These are phyloP conservation scores for Knufia fluminis DNA, from an alignment of 2,329 filamentous ascomycete genomes.

Conservation along the genomic window DNA sequence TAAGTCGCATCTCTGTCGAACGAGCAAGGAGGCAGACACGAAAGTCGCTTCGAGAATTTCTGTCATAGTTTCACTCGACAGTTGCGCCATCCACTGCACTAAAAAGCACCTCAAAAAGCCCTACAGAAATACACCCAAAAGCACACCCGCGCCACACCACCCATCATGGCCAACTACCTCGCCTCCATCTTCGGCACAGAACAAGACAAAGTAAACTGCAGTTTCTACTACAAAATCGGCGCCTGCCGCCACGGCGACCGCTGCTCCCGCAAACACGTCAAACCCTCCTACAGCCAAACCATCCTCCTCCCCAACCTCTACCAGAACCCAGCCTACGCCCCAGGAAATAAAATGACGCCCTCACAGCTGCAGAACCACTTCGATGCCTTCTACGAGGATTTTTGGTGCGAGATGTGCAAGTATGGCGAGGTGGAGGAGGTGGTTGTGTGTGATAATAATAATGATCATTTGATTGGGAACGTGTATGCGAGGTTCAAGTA, in stretches of 20 bases:
- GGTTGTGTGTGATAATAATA: slow-evolving; percentile 98
- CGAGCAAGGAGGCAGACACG: too few species aligned
- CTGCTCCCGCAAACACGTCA: slow-evolving; percentile 97
- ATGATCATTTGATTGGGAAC: slow-evolving; percentile 97
- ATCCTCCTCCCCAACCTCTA: slow-evolving; percentile 98
- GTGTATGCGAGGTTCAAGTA: slow-evolving; percentile 99
- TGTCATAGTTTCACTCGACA: too few species aligned
- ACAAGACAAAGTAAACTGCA: slow-evolving; percentile 95
- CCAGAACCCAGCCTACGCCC: slow-evolving; percentile 96
- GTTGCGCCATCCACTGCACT: too few species aligned
- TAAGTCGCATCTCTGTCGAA: too few species aligned
- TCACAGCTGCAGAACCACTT: slow-evolving; percentile 98
- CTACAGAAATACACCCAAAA: not conserved
- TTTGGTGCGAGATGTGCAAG: slow-evolving; percentile 99
- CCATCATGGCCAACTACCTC: slow-evolving; percentile 87
- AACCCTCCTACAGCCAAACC: slow-evolving; percentile 95
- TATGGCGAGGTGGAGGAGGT: slow-evolving; percentile 96
- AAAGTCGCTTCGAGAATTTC: too few species aligned
- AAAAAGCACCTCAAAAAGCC: not conserved
- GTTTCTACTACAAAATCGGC: slow-evolving; percentile 99
- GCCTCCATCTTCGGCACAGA: slow-evolving; percentile 99
- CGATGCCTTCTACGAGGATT: slow-evolving; percentile 98
- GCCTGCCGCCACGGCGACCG: slow-evolving; percentile 97
- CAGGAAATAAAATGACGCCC: slow-evolving; percentile 93
- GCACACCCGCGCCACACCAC: not conserved